Base-by-base conservation (phyloP, 257 asterid species). In the Penstemon newberryi region DNA sequence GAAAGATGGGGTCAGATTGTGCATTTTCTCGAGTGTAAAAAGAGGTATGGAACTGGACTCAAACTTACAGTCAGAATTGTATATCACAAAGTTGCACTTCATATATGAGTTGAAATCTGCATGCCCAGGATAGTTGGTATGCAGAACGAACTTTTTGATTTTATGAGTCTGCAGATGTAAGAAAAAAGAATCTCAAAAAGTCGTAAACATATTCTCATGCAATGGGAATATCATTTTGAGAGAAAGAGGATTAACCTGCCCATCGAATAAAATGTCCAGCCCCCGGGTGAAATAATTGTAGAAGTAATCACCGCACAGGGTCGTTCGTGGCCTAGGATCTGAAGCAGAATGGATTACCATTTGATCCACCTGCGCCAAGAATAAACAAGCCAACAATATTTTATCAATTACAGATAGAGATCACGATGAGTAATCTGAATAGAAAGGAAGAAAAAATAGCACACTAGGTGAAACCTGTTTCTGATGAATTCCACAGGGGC, bases 111-210 rank as follows among this genome's bases (percentile, higher is more conserved):
- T 87, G 81, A 89, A 89, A 87, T 89, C 93, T 7, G 92, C 88
- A 72, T 89, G 95, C 62, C 96, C 96, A n/a, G 96, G 95, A 77
- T 87, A 89, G 86, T 89, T 89, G 9, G 95, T 85, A 61, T 89
- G 96, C 79, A 89, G 81, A 50, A 89, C 89, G 70, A 89, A 89
- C 79, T 89, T 89, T 78, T 89, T 89, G 45, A 89, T 70, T 73
- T 81, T 89, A 68, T 89, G 96, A 0, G 86, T 89, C 96, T 89
- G 81, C 75, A 79, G 56, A 72, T 41, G 63, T 60, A 43, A 73
- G 59, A 70, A 73, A 54, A 60, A 41, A 57, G 36, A 76, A 65
- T 36, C 6, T 67, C 45, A 74, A 11, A 67, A 39, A 39, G 18
- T 56, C 69, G 62, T 13, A 55, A 45, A 8, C 57, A 66, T 66